Evolutionary conservation across 768 basidiomycete genomes (phyloP).

Genomic region (Hygrocybe punicea): DNA sequence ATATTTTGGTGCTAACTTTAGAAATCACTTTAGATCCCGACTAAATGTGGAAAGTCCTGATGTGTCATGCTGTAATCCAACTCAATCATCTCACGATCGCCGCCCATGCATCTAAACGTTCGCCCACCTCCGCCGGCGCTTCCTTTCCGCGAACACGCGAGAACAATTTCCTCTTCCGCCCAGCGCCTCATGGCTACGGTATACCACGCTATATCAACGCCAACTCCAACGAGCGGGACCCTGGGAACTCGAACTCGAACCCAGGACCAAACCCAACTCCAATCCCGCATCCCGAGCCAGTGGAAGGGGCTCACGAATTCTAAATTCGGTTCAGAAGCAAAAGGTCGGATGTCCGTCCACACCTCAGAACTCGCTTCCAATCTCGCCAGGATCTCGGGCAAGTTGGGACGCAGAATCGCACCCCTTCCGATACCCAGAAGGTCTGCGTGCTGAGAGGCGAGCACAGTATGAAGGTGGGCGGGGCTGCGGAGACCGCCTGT

Average conservation of each 20-base stretch:
- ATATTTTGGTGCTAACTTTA: no score
- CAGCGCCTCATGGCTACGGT: slow-evolving; percentile 49
- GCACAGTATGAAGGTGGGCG: slow-evolving; percentile 49
- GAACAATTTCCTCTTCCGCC: no score
- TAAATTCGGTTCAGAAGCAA: slow-evolving; percentile 39
- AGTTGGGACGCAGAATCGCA: slow-evolving; percentile 58
- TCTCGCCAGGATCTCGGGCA: slow-evolving; percentile 43
- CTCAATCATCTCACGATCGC: no score
- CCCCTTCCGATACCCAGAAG: slow-evolving; percentile 74
- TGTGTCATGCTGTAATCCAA: no score
- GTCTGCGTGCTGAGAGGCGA: slow-evolving; percentile 58
- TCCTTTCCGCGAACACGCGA: no score
- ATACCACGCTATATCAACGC: slow-evolving; percentile 68
- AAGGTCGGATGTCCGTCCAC: slow-evolving; percentile 18
- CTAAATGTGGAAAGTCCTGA: no score
- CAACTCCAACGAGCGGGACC: slow-evolving; percentile 64
- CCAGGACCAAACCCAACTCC: slow-evolving; percentile 27
- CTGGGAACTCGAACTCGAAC: slow-evolving; percentile 38
- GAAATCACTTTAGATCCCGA: no score
- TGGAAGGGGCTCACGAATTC: no score
- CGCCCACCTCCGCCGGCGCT: no score
- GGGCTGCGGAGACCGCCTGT: slow-evolving; percentile 70
- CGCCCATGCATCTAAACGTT: no score
- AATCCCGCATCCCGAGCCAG: slow-evolving; percentile 9
- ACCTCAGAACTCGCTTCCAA: slow-evolving; percentile 16